A percentile compares a stretch with the other conserved stretches of the same genome.
phyloP scores from a whole-genome alignment of 1,284 basidiomycete genomes.

The Ceratobasidium sp. region DNA sequence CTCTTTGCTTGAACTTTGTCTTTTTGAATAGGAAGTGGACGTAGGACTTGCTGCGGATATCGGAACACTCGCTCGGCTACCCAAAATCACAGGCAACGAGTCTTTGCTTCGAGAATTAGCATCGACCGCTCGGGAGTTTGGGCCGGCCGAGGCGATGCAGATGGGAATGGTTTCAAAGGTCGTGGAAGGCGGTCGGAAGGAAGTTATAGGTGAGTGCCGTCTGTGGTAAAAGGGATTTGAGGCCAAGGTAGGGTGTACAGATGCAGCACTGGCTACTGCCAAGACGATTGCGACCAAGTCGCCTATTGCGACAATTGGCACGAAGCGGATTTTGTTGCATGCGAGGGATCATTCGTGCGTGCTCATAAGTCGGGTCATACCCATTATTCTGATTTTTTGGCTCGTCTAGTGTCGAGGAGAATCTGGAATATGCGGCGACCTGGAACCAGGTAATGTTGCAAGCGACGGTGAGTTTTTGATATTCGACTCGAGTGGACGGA shows the following conservation, averaged over 20 bases:
- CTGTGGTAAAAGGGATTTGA: neutral
- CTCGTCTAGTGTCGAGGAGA: conserved; percentile 75
- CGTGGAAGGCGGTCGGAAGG: conserved; percentile 73
- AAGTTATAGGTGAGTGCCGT: conserved; percentile 57
- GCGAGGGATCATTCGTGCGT: conserved; percentile 80
- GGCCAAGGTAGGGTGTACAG: conserved; percentile 61
- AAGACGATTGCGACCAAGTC: conserved; percentile 80
- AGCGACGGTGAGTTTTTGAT: conserved; percentile 67
- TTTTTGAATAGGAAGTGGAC: conserved; percentile 80
- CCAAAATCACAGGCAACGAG: conserved; percentile 84
- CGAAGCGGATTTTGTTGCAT: conserved; percentile 84
- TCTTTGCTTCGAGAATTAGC: conserved; percentile 86
- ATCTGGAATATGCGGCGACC: conserved; percentile 80
- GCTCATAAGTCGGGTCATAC: neutral
- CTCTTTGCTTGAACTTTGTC: neutral
- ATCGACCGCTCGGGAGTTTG: conserved; percentile 81
- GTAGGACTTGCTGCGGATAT: conserved; percentile 92
- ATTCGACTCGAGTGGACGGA: neutral
- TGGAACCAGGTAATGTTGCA: conserved; percentile 84
- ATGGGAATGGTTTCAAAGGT: conserved; percentile 85
- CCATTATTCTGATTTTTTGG: neutral
- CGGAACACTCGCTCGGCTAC: conserved; percentile 87
- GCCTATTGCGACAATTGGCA: conserved; percentile 83
- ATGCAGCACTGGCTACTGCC: conserved; percentile 76
- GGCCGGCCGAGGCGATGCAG: conserved; percentile 74